Evolutionary conservation across 202 grass and related monocot genomes (phyloP), one percentile per base, ranked within the genome.

Genomic region (Zoysia matrella): DNA sequence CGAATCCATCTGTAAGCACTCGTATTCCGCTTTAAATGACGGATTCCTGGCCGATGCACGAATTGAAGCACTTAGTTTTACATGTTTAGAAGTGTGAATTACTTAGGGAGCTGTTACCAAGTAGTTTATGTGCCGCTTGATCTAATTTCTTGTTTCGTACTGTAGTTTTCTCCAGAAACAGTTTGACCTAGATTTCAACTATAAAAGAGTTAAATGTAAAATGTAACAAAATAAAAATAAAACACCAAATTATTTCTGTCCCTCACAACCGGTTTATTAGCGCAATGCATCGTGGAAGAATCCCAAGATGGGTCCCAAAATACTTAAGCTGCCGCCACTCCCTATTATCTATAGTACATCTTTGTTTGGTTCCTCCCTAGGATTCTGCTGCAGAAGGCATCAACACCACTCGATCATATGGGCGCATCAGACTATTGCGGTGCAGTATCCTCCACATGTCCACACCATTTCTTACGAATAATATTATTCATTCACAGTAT

Each of bases 361-460:
- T 65, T 84, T 81, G 82, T 89, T 71, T 42, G 45, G 54, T 76
- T 76, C 50, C 82, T 81, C 56, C 75, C 44, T 85, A 81, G 82
- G 87, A 89, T 89, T 55, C 82, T 71, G 77, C 36, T 16, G 8
- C 61, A 65, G 68, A 83, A 46, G 80, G 75, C 81, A 88, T 75
- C 86, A 42, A 55, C 43, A 18, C 44, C 69, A 60, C 60, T 67
- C 30, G 30, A 36, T 36, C 30, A 36, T 36, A 36, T 36, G 30
- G 30, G 30, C 44, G 64, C 48, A 75, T 80, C 73, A 56, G 48
- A 84, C 84, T 80, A 39, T 36, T 48, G 61, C 72, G 61, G 0
- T 36, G 30, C 44, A 44, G 68, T 47, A 55, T 60, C 41, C 47
- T 72, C 67, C 16, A 78, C 75, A 79, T 85, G 83, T 66, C 42